A percentile compares a stretch with the other conserved stretches of the same genome.
Evolutionary conservation across 495 filamentous ascomycete genomes (phyloP).

Genomic region (Xylaria palmicola): DNA sequence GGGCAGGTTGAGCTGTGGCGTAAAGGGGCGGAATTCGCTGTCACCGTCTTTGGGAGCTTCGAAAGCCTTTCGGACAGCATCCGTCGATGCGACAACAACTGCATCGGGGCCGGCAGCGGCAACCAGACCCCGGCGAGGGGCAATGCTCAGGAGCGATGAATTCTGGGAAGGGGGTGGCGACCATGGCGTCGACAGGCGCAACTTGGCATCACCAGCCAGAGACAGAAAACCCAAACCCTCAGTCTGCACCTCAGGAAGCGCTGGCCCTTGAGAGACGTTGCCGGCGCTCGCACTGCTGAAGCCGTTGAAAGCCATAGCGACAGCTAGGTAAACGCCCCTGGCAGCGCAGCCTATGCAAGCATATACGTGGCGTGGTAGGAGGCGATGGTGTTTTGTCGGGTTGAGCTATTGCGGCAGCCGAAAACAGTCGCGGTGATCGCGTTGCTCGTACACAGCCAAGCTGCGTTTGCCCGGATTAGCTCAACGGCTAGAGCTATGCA

Average conservation of each 20-base stretch:
- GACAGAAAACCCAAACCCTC: slow-evolving; percentile 82
- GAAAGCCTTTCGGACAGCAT: slow-evolving; percentile 75
- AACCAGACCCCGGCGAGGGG: slow-evolving; percentile 74
- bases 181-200: slow-evolving; percentile 81
- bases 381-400: not conserved
- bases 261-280: slow-evolving; percentile 48
- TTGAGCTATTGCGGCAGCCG: not conserved
- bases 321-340: slow-evolving; percentile 13
- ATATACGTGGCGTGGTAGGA: slow-evolving; percentile 2
- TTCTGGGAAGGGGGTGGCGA: slow-evolving; percentile 74
- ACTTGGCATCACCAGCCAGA: slow-evolving; percentile 73
- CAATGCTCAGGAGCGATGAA: slow-evolving; percentile 81
- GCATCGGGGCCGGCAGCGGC: slow-evolving; percentile 84
- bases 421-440: not conserved
- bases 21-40: slow-evolving; percentile 67
- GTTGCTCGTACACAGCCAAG: not conserved
- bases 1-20: slow-evolving; percentile 68
- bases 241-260: slow-evolving; percentile 61
- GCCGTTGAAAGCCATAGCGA: slow-evolving; percentile 66
- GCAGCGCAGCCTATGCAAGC: slow-evolving; percentile 8
- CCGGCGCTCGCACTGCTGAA: slow-evolving; percentile 41
- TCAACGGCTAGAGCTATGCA: not conserved
- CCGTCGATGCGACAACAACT: slow-evolving; percentile 73
- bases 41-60: slow-evolving; percentile 54
- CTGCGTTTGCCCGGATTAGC: not conserved